Evolutionary conservation across 2,329 filamentous ascomycete genomes (phyloP).

Genomic region (Colletotrichum brevisporum): DNA sequence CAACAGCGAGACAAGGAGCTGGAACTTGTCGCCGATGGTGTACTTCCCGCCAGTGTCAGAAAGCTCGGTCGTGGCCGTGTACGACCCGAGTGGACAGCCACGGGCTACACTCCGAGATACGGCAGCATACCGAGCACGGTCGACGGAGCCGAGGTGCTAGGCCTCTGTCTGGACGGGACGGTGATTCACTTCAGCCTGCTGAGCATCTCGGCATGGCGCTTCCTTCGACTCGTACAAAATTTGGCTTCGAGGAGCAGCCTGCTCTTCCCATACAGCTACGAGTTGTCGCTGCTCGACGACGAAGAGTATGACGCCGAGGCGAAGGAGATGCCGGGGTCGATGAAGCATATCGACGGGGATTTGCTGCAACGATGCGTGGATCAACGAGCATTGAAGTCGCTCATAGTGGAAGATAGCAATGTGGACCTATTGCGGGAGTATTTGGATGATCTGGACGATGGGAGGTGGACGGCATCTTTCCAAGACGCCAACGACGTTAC

Average conservation of each 20-base stretch:
- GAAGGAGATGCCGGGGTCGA: conserved; percentile 55
- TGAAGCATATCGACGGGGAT: conserved; percentile 78
- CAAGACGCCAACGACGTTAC: conserved; percentile 43
- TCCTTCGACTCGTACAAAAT: conserved; percentile 82
- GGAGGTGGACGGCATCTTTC: conserved; percentile 55
- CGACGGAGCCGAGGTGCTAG: conserved; percentile 70
- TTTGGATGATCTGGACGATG: conserved; percentile 64
- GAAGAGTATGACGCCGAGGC: conserved; percentile 54
- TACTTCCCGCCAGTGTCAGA: conserved; percentile 69
- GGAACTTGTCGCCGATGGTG: conserved; percentile 67
- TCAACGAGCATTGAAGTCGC: conserved; percentile 58
- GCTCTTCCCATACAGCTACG: conserved; percentile 64
- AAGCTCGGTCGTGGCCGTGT: conserved; percentile 68
- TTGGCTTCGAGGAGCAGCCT: conserved; percentile 65
- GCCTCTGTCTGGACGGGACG: conserved; percentile 78
- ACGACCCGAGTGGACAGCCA: conserved; percentile 65
- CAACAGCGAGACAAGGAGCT: conserved; percentile 57
- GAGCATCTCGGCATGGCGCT: conserved; percentile 70
- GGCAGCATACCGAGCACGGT: conserved; percentile 58
- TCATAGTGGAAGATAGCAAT: conserved; percentile 53
- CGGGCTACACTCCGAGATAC: conserved; percentile 53
- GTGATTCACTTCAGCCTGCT: conserved; percentile 80
- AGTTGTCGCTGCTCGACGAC: conserved; percentile 44
- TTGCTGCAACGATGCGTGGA: conserved; percentile 70
- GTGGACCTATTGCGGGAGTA: conserved; percentile 62